Conservation (phyloP, 257 asterid genomes). For the Ehretia macrophylla region DNA sequence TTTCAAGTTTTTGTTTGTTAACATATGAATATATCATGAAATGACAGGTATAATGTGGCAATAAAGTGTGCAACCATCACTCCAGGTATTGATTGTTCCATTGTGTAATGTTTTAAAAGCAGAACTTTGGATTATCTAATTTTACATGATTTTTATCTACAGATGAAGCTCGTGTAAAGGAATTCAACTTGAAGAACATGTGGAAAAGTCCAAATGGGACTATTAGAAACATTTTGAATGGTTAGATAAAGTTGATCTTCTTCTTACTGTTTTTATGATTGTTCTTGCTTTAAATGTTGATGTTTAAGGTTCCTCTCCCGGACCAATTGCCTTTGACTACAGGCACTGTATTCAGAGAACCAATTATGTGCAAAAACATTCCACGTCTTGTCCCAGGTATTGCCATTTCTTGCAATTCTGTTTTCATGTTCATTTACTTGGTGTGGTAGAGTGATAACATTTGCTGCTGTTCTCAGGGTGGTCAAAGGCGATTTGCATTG, state of each 20-base stretch:
- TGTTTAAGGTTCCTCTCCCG: neutral
- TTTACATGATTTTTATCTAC: slow-evolving; percentile 37
- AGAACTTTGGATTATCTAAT: neutral
- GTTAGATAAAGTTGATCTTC: slow-evolving; percentile 29
- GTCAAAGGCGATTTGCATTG: slow-evolving; percentile 97
- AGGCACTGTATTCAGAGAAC: slow-evolving; percentile 99
- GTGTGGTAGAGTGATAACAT: slow-evolving; percentile 1
- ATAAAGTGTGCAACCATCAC: slow-evolving; percentile 98
- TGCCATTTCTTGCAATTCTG: neutral
- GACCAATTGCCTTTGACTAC: slow-evolving; percentile 14
- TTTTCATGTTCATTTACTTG: slow-evolving; percentile 7
- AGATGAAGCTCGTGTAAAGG: slow-evolving; percentile 68
- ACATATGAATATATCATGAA: slow-evolving; percentile 48
- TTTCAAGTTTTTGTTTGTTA: slow-evolving; percentile 1
- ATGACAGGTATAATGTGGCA: slow-evolving; percentile 55
- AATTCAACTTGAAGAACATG: slow-evolving; percentile 78
- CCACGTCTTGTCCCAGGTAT: slow-evolving; percentile 94
- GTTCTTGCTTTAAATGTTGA: neutral
- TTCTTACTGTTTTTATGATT: neutral
- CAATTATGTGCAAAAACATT: slow-evolving; percentile 88
- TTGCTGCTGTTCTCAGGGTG: slow-evolving; percentile 55
- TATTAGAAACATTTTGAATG: slow-evolving; percentile 93
- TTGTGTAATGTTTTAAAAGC: neutral
- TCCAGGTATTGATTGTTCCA: slow-evolving; percentile 53
- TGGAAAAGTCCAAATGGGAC: slow-evolving; percentile 99